phyloP scores from a whole-genome alignment of 805 yeast genomes.

The Sugiyamaella marilandica region DNA sequence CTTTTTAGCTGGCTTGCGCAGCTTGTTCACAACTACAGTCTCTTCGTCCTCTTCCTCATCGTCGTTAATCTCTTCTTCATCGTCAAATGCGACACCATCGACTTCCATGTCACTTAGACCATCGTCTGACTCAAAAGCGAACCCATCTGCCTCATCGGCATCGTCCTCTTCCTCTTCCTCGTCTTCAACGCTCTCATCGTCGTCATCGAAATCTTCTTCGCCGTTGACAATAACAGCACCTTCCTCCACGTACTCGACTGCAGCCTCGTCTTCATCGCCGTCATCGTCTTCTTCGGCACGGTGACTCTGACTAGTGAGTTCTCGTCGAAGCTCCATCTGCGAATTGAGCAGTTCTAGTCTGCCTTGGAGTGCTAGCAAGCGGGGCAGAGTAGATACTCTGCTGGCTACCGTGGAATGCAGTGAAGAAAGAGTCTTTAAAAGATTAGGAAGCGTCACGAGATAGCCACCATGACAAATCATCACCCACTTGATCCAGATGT shows the following conservation, averaged over 20 bases:
- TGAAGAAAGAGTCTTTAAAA: slow-evolving; percentile 50
- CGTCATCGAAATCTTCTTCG: slow-evolving; percentile 40
- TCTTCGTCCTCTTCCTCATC: slow-evolving; percentile 12
- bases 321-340: slow-evolving; percentile 67
- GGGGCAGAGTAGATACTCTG: slow-evolving; percentile 56
- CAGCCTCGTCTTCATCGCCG: slow-evolving; percentile 30
- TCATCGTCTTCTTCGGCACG: slow-evolving; percentile 32
- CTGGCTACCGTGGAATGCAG: slow-evolving; percentile 54
- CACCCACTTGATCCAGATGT: slow-evolving; percentile 78
- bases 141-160: slow-evolving; percentile 34
- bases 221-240: slow-evolving; percentile 43
- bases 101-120: slow-evolving; percentile 17
- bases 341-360: slow-evolving; percentile 70
- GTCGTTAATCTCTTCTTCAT: slow-evolving; percentile 21
- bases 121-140: slow-evolving; percentile 11
- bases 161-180: slow-evolving; percentile 44
- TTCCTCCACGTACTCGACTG: slow-evolving; percentile 36
- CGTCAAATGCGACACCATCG: slow-evolving; percentile 14
- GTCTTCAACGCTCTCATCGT: slow-evolving; percentile 25
- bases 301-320: slow-evolving; percentile 37
- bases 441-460: slow-evolving; percentile 47
- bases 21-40: background rate
- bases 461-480: slow-evolving; percentile 66
- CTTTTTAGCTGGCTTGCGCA: background rate
- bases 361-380: slow-evolving; percentile 78